These are phyloP conservation scores for Gryganskiella cystojenkinii DNA, from an alignment of 192 early-diverging fungal genomes.

Conservation along the genomic window DNA sequence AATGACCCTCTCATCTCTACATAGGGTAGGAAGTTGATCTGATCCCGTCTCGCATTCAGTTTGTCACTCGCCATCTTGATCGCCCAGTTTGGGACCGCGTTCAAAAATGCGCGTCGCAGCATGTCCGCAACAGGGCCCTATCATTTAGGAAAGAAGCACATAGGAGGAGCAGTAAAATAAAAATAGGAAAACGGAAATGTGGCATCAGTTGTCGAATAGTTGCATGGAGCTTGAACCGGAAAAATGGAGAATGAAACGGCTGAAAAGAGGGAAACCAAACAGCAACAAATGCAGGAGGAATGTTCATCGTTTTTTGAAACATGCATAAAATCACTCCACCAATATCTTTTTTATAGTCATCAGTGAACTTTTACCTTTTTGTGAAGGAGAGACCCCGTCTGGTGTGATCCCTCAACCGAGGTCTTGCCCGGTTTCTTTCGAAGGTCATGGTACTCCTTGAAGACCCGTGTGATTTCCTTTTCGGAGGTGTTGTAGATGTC, in stretches of 20 bases:
- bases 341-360: too few species aligned
- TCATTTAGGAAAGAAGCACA: too few species aligned
- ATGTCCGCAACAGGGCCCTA: not conserved
- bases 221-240: too few species aligned
- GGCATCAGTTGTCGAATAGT: too few species aligned
- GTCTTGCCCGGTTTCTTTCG: constrained; percentile 1
- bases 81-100: constrained; percentile 22
- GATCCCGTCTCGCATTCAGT: constrained; percentile 6
- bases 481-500: constrained; percentile 16
- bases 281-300: too few species aligned
- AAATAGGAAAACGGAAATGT: too few species aligned
- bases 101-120: not conserved
- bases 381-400: constrained; percentile 9
- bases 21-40: constrained; percentile 18
- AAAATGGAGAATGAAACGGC: too few species aligned
- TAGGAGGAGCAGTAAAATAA: too few species aligned
- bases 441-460: constrained; percentile 4
- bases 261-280: too few species aligned
- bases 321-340: too few species aligned
- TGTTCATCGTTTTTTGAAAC: too few species aligned
- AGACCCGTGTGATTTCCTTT: constrained; percentile 12
- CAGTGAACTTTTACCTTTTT: too few species aligned
- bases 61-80: constrained; percentile 7
- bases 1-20: constrained; percentile 14
- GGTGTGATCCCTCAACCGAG: constrained; percentile 10